Conservation (phyloP, 345 rosid genomes). For the Jatropha curcas region DNA sequence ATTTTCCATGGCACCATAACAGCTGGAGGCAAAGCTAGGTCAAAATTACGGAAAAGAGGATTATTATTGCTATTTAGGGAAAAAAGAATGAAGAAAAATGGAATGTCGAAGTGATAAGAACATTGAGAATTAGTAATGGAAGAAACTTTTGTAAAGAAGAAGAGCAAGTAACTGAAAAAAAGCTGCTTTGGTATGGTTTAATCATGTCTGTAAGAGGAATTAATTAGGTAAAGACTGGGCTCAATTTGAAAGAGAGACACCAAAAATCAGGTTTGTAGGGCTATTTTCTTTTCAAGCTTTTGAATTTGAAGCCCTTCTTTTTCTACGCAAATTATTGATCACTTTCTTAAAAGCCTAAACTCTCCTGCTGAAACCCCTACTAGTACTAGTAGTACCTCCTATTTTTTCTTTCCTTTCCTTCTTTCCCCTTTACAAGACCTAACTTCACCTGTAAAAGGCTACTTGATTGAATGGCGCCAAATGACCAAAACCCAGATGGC, state of each 20-base stretch:
- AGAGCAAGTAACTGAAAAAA: constrained; percentile 4
- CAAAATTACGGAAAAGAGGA: too few relatives aligned
- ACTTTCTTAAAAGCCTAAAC: constrained; percentile 56
- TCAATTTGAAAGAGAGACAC: constrained; percentile 8
- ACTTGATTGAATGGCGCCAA: constrained; percentile 21
- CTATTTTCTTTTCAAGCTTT: constrained; percentile 16
- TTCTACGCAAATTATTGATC: constrained; percentile 40
- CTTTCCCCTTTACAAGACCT: background rate
- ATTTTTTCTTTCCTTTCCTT: constrained; percentile 12
- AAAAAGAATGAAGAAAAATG: background rate
- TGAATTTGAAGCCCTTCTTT: constrained; percentile 35
- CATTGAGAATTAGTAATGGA: background rate
- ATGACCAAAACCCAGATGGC: background rate
- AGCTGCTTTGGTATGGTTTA: constrained; percentile 11
- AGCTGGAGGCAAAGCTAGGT: too few relatives aligned
- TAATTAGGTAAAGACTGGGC: constrained; percentile 27
- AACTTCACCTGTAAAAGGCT: constrained; percentile 17
- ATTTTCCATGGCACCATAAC: too few relatives aligned
- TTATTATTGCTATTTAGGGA: background rate
- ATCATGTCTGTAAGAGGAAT: constrained; percentile 28
- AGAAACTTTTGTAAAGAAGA: constrained; percentile 18
- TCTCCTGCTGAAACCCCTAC: constrained; percentile 21
- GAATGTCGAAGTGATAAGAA: too few relatives aligned
- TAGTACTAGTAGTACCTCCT: too few relatives aligned
- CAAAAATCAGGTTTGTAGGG: constrained; percentile 21